Conservation (phyloP, 768 basidiomycete species). For the Phylloporus arenicola region DNA sequence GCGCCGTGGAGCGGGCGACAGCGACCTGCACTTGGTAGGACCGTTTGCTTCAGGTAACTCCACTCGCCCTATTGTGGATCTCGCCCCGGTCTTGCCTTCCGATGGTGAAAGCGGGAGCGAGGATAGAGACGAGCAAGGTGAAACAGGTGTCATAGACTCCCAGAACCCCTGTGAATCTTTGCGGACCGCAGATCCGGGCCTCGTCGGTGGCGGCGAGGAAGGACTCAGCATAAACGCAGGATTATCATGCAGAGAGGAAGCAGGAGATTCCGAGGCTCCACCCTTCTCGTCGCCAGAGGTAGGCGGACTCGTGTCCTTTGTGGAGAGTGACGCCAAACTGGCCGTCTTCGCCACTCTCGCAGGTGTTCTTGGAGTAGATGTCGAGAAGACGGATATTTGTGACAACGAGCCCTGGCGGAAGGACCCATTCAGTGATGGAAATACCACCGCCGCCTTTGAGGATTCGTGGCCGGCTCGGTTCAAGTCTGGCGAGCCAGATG, state of each 20-base stretch:
- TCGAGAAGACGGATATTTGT: neutral
- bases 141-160: constrained; percentile 15
- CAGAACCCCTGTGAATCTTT: constrained; percentile 27
- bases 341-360: neutral
- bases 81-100: constrained; percentile 1
- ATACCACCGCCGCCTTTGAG: constrained; percentile 14
- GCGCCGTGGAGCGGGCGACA: constrained; percentile 11
- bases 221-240: constrained; percentile 6
- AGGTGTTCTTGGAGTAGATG: constrained; percentile 11
- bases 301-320: neutral
- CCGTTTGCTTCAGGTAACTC: neutral
- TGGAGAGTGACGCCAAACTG: neutral
- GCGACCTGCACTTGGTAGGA: constrained; percentile 13
- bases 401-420: constrained; percentile 13
- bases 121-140: constrained; percentile 17
- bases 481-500: neutral
- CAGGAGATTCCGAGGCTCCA: neutral
- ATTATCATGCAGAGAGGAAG: neutral
- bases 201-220: constrained; percentile 8
- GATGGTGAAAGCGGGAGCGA: constrained; percentile 13
- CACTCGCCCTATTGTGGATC: neutral
- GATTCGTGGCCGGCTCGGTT: constrained; percentile 5
- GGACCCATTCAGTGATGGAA: constrained; percentile 22
- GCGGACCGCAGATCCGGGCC: constrained; percentile 10
- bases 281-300: neutral